Evolutionary conservation across 768 basidiomycete species (phyloP).

Genomic region (Scleroderma citrinum): DNA sequence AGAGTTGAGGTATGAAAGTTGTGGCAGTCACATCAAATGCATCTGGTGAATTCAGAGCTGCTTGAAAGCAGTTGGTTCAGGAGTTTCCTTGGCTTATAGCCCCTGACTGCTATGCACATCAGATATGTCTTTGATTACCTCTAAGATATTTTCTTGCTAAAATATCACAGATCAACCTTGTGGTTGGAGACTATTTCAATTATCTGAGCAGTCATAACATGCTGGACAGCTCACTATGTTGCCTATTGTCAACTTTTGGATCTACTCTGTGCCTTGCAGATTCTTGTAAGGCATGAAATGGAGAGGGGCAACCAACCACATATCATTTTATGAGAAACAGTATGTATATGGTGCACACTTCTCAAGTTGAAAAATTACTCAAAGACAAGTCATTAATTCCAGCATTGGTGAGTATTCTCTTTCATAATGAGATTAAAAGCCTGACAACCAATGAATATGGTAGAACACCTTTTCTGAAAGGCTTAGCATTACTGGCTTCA

Average conservation of each 20-base stretch:
- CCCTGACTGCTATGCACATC: slow-evolving; percentile 33
- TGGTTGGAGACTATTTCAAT: slow-evolving; percentile 34
- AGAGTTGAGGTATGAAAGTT: slow-evolving; percentile 18
- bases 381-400: slow-evolving; percentile 10
- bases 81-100: slow-evolving; percentile 23
- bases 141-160: background rate
- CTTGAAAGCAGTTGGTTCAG: slow-evolving; percentile 9
- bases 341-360: background rate
- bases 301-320: no score
- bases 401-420: background rate
- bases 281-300: background rate
- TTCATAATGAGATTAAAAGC: no score
- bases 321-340: no score
- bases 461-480: slow-evolving; percentile 34
- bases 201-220: background rate
- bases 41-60: slow-evolving; percentile 30
- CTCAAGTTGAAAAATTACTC: slow-evolving; percentile 2
- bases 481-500: slow-evolving; percentile 7
- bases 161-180: slow-evolving; percentile 32
- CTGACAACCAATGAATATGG: background rate
- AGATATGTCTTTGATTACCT: slow-evolving; percentile 19
- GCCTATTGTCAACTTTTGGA: background rate
- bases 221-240: background rate
- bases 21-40: slow-evolving; percentile 29
- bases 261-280: background rate